phyloP scores from a whole-genome alignment of 2,329 filamentous ascomycete genomes.

The Clathrospora elynae region DNA sequence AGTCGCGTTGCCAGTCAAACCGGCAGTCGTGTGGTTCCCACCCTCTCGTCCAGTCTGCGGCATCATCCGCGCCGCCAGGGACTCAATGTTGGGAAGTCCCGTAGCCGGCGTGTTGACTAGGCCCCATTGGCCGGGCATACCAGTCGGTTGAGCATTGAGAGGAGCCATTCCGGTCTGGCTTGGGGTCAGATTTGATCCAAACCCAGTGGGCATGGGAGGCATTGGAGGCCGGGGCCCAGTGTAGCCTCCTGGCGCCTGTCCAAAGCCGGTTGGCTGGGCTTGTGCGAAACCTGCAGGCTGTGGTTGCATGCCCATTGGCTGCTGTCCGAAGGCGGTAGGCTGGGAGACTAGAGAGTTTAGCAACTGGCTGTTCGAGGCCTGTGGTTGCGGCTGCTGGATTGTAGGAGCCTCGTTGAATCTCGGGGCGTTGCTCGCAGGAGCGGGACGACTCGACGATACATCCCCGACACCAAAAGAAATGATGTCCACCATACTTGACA shows the following conservation, averaged over 20 bases:
- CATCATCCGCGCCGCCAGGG: conserved; percentile 93
- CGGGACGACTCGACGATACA: conserved; percentile 60
- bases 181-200: conserved; percentile 58
- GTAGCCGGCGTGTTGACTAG: conserved; percentile 90
- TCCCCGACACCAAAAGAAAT: conserved; percentile 94
- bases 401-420: conserved; percentile 67
- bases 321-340: conserved; percentile 62
- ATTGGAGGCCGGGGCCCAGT: conserved; percentile 78
- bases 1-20: conserved; percentile 88
- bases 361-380: conserved; percentile 70
- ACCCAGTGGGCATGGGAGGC: conserved; percentile 72
- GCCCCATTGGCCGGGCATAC: conserved; percentile 94
- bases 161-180: conserved; percentile 66
- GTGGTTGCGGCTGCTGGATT: conserved; percentile 61
- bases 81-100: conserved; percentile 91
- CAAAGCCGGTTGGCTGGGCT: conserved; percentile 58
- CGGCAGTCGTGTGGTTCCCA: conserved; percentile 80
- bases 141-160: conserved; percentile 92
- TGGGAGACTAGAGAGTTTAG: conserved; percentile 62
- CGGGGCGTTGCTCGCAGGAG: conserved; percentile 67
- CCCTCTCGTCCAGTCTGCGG: conserved; percentile 86
- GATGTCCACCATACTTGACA: conserved; percentile 99
- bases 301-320: conserved; percentile 62
- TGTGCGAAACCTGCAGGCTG: conserved; percentile 55
- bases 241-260: conserved; percentile 79